Base-by-base conservation (phyloP, 2,329 filamentous ascomycete genomes). In the Clathrospora elynae region DNA sequence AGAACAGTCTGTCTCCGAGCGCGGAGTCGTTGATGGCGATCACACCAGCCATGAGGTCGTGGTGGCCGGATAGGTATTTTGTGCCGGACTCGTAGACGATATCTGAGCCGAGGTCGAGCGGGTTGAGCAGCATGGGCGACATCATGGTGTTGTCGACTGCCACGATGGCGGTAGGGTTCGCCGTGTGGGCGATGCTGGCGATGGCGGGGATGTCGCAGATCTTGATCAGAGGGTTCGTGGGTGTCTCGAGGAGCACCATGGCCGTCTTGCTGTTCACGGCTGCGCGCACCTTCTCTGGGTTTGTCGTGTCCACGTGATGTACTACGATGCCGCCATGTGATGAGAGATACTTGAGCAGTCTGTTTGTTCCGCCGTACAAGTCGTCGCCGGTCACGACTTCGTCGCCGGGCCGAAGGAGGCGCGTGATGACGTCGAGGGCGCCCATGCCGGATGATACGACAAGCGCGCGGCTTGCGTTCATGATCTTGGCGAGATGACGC, bases 81-180 rank as follows among this genome's bases (percentile, higher is more conserved):
- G 93, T 99, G 42, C 93, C 93, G 17, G 88, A 95, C 75, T 99
- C 93, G 73, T 99, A 99, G 42, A 95, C 90, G 57, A 99, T 87
- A 63, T 99, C 93, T 11, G 92, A 91, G 43, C 95, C 93, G 18
- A 97, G 80, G 49, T 97, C 92, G 12, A 99, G 82, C 5, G 93
- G 93, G 73, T 96, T 97, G 64, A 86, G 86, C 6, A 99, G 84
- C 77, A 96, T 86, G 8, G 93, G 93, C 2, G 91, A 96, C 55
- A 99, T 85, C 93, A 99, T 99, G 44, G 93, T 99, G 76, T 99
- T 99, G 73, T 99, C 93, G 17, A 97, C 93, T 2, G 91, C 84
- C 11, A 99, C 90, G 26, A 97, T 76, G 17, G 89, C 87, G 50
- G 82, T 82, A 6, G 86, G 77, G 70, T 93, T 96, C 35, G 81